Evolutionary conservation across 139 green algal genomes (phyloP).

Genomic region (Chlamydomonas sphaeroides): DNA sequence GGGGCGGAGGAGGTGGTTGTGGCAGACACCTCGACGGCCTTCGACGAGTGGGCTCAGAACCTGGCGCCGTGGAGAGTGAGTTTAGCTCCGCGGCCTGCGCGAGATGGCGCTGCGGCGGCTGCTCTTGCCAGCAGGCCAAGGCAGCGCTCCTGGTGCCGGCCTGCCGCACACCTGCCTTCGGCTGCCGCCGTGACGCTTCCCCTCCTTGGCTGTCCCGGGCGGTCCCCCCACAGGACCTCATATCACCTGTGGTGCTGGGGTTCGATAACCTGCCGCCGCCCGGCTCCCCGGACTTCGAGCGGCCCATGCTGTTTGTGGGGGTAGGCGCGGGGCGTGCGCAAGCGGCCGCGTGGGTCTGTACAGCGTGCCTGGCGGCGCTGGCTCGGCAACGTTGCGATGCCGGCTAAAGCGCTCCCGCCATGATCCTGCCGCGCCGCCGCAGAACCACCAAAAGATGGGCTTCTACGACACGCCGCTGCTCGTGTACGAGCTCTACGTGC

Average conservation of each 20-base stretch:
- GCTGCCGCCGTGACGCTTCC: no score
- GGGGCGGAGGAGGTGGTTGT: not conserved
- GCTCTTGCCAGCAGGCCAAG: no score
- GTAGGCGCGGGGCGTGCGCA: no score
- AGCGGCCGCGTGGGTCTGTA: no score
- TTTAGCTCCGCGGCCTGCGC: not conserved
- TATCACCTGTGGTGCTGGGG: slow-evolving; percentile 71
- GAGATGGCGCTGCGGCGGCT: no score
- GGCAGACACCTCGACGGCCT: not conserved
- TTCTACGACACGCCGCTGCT: slow-evolving; percentile 83
- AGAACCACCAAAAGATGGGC: slow-evolving; percentile 82
- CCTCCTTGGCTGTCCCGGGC: no score
- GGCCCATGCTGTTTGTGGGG: slow-evolving; percentile 80
- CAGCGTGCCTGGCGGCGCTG: no score
- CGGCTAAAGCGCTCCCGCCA: no score
- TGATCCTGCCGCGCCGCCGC: no score
- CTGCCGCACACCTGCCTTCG: no score
- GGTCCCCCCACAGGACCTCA: slow-evolving; percentile 65
- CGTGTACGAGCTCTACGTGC: slow-evolving; percentile 77
- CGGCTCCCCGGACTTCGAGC: slow-evolving; percentile 24
- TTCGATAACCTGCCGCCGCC: slow-evolving; percentile 69
- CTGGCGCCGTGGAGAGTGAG: slow-evolving; percentile 63
- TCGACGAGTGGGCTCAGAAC: slow-evolving; percentile 55
- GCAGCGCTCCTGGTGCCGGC: no score
- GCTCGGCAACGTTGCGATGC: no score